Conservation (phyloP, 2,329 filamentous ascomycete genomes). For the Arthrobotrys iridis region DNA sequence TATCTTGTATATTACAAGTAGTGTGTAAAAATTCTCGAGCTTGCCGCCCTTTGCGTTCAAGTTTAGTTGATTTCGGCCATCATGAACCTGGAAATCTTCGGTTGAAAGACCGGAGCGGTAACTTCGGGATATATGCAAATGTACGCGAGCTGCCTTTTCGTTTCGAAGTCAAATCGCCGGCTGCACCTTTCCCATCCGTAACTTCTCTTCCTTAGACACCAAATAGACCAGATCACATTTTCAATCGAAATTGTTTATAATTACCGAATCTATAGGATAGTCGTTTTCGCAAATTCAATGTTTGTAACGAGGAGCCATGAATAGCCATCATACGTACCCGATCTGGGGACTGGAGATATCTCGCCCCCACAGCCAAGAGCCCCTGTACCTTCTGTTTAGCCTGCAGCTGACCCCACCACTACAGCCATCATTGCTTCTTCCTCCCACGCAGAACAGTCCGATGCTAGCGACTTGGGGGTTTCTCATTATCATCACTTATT, state of each 20-base stretch:
- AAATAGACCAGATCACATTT: slow-evolving; percentile 6
- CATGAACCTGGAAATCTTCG: slow-evolving; percentile 32
- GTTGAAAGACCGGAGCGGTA: slow-evolving; percentile 42
- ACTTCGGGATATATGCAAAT: slow-evolving; percentile 51
- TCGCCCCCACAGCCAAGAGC: slow-evolving; percentile 44
- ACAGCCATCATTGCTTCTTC: slow-evolving; percentile 41
- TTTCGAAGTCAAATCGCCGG: slow-evolving; percentile 45
- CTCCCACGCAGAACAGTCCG: slow-evolving; percentile 48
- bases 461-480: slow-evolving; percentile 53
- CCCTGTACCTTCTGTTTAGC: slow-evolving; percentile 46
- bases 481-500: slow-evolving; percentile 55
- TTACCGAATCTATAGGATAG: slow-evolving; percentile 9
- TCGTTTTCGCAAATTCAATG: slow-evolving; percentile 39
- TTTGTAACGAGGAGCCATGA: slow-evolving; percentile 9
- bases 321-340: not conserved
- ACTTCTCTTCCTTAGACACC: not conserved
- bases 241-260: not conserved
- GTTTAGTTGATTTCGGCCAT: slow-evolving; percentile 26
- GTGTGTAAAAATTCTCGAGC: slow-evolving; percentile 12
- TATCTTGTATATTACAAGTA: slow-evolving; percentile 16
- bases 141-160: slow-evolving; percentile 45
- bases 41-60: slow-evolving; percentile 38
- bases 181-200: slow-evolving; percentile 37
- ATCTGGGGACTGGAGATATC: slow-evolving; percentile 32
- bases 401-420: slow-evolving; percentile 53